phyloP scores from a whole-genome alignment of 202 grass and related monocot genomes.

The Setaria viridis region DNA sequence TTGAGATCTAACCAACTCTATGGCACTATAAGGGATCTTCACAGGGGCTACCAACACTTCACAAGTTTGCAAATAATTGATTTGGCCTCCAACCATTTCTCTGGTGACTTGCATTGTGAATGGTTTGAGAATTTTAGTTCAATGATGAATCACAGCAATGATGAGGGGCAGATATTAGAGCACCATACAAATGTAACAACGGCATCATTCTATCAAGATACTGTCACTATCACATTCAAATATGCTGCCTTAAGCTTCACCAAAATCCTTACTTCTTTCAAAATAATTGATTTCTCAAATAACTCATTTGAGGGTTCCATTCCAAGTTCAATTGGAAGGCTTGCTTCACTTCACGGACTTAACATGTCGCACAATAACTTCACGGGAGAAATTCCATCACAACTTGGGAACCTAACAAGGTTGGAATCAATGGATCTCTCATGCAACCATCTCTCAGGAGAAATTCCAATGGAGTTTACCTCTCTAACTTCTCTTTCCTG shows the following conservation, averaged over 20 bases:
- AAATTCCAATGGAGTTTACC: conserved; percentile 53
- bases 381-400: conserved; percentile 50
- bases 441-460: conserved; percentile 56
- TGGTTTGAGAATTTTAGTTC: conserved; percentile 43
- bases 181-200: not conserved
- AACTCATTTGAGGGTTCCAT: conserved; percentile 62
- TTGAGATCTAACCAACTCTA: conserved; percentile 42
- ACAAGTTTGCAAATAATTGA: conserved; percentile 57
- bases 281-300: conserved; percentile 60
- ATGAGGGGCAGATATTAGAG: not conserved
- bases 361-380: conserved; percentile 63
- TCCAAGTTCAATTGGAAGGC: conserved; percentile 51
- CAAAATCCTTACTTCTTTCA: conserved; percentile 44
- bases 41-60: not conserved
- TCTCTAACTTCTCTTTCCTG: conserved; percentile 54
- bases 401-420: conserved; percentile 37
- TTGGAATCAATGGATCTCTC: conserved; percentile 74
- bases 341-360: conserved; percentile 46
- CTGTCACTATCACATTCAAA: conserved; percentile 44
- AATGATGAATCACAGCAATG: conserved; percentile 35
- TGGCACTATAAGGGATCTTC: not conserved
- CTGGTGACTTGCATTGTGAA: conserved; percentile 7
- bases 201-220: conserved; percentile 43
- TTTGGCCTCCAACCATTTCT: conserved; percentile 49
- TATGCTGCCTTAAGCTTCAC: not conserved